Conservation (phyloP, 2,329 filamentous ascomycete species). For the Ophiostoma piceae region DNA sequence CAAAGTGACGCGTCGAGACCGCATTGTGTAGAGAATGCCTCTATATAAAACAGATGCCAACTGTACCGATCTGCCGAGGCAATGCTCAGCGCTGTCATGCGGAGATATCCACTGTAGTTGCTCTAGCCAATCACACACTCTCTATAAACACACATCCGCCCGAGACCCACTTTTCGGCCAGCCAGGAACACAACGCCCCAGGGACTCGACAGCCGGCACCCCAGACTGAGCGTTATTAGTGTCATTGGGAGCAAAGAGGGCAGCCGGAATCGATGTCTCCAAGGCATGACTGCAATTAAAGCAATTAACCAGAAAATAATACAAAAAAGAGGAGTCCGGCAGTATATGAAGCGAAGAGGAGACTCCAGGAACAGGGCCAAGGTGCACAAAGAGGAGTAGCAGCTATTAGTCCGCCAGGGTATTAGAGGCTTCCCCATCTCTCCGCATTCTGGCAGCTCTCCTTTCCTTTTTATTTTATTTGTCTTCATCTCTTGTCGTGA, state of each 20-base stretch:
- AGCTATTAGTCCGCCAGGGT: background rate
- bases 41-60: background rate
- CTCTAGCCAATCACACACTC: background rate
- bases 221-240: background rate
- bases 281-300: background rate
- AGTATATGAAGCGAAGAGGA: background rate
- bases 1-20: background rate
- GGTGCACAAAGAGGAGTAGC: background rate
- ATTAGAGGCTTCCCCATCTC: background rate
- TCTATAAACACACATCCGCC: background rate
- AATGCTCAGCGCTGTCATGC: constrained; percentile 1
- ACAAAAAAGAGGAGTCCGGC: background rate
- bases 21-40: background rate
- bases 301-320: background rate
- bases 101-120: background rate
- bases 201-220: background rate
- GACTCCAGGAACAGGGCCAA: background rate
- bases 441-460: constrained; percentile 1
- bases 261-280: background rate
- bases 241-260: background rate
- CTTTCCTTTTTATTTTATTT: background rate
- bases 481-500: no score
- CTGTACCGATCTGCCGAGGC: constrained; percentile 8
- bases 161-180: background rate
- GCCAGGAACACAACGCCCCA: background rate